A percentile compares a stretch with the other conserved stretches of the same genome.
Evolutionary conservation across 768 basidiomycete genomes (phyloP).

Genomic region (Sistotremastrum suecicum): DNA sequence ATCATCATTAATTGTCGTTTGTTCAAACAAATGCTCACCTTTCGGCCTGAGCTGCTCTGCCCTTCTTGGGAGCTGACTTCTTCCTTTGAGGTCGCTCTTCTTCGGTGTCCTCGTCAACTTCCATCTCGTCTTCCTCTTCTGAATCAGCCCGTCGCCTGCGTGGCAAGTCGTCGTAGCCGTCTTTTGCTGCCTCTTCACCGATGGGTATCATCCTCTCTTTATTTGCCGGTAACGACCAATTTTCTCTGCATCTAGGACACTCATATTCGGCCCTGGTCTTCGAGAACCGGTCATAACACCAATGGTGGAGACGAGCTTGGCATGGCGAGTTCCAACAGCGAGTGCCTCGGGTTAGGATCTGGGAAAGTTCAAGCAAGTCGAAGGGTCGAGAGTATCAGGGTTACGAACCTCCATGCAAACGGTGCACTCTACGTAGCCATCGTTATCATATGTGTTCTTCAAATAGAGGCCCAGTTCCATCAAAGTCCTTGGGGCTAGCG

Average conservation of each 20-base stretch:
- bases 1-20: no score
- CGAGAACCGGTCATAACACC: conserved; percentile 45
- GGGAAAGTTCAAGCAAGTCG: not conserved
- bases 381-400: not conserved
- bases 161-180: conserved; percentile 37
- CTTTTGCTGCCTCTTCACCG: conserved; percentile 55
- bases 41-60: not conserved
- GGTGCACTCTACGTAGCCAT: conserved; percentile 49
- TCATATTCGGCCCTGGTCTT: conserved; percentile 17
- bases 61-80: not conserved
- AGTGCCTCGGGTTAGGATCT: conserved; percentile 60
- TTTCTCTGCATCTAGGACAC: conserved; percentile 43
- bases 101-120: conserved; percentile 2
- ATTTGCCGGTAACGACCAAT: conserved; percentile 45
- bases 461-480: conserved; percentile 66
- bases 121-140: conserved; percentile 10
- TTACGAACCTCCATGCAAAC: conserved; percentile 52
- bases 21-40: no score
- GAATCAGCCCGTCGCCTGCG: conserved; percentile 19
- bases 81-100: not conserved
- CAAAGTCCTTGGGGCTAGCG: conserved; percentile 59
- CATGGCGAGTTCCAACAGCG: conserved; percentile 50
- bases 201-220: conserved; percentile 36
- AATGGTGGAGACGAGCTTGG: conserved; percentile 45
- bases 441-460: conserved; percentile 56